Conservation (phyloP, 495 filamentous ascomycete genomes). For the Tuber borchii region DNA sequence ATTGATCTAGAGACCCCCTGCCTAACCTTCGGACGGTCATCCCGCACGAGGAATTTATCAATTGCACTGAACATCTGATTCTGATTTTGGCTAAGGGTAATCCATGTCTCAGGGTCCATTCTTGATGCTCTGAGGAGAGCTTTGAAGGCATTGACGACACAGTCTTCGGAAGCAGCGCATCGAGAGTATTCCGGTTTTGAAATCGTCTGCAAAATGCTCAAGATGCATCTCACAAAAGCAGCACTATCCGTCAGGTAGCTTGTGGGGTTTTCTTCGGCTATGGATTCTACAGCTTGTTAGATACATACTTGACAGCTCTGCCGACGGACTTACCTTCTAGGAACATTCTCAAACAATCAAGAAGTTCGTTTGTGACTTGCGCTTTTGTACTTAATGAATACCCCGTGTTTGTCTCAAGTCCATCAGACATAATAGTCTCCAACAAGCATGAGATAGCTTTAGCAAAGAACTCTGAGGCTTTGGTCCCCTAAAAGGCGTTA, state of each 20-base stretch:
- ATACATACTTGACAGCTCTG: background rate
- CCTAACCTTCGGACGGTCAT: conserved; percentile 44
- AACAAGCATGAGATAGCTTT: conserved; percentile 30
- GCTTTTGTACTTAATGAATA: conserved; percentile 32
- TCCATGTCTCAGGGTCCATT: conserved; percentile 51
- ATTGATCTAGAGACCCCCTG: conserved; percentile 44
- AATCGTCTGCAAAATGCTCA: conserved; percentile 29
- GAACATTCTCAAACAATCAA: conserved; percentile 34
- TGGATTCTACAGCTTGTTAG: conserved; percentile 32
- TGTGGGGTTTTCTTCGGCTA: conserved; percentile 13
- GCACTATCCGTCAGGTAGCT: conserved; percentile 34
- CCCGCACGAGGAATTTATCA: conserved; percentile 43
- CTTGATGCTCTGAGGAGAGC: conserved; percentile 54
- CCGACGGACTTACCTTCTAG: conserved; percentile 31
- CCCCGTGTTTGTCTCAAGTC: conserved; percentile 30
- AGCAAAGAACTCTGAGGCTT: conserved; percentile 23
- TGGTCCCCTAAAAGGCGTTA: conserved; percentile 22
- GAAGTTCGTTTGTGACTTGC: conserved; percentile 37
- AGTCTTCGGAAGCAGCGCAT: conserved; percentile 39
- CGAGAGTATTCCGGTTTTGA: conserved; percentile 31
- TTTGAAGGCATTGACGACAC: conserved; percentile 48
- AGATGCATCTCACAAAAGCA: conserved; percentile 39
- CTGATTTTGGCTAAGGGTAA: conserved; percentile 45
- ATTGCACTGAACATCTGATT: conserved; percentile 47
- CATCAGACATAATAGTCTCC: conserved; percentile 25